phyloP scores from a whole-genome alignment of 257 asterid species.

The Solanum dulcamara region DNA sequence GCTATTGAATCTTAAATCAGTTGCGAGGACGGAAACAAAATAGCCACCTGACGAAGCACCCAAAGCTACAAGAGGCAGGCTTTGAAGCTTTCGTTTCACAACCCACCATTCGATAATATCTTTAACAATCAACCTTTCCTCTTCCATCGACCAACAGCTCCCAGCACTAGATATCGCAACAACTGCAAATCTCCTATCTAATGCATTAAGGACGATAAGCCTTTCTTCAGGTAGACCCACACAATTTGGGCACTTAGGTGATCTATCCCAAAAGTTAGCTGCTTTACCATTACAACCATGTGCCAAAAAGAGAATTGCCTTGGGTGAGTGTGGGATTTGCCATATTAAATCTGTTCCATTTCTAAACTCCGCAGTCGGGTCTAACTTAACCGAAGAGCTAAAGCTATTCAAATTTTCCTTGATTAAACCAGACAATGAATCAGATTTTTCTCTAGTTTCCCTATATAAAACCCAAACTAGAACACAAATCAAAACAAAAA shows the following conservation, averaged over 20 bases:
- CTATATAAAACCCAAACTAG: slow-evolving; percentile 30
- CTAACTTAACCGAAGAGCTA: slow-evolving; percentile 39
- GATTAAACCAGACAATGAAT: slow-evolving; percentile 13
- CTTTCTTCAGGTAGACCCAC: slow-evolving; percentile 96
- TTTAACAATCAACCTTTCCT: slow-evolving; percentile 44
- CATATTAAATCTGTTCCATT: slow-evolving; percentile 70
- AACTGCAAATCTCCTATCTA: slow-evolving; percentile 69
- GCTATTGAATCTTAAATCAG: slow-evolving; percentile 33
- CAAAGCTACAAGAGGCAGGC: slow-evolving; percentile 66
- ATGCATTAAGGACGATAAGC: slow-evolving; percentile 64
- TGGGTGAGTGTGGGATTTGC: slow-evolving; percentile 76
- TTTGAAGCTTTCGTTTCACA: slow-evolving; percentile 35
- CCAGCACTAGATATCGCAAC: slow-evolving; percentile 67
- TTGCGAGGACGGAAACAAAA: slow-evolving; percentile 75
- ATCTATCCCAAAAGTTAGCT: slow-evolving; percentile 81
- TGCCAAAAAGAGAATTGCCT: slow-evolving; percentile 75
- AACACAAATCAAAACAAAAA: slow-evolving; percentile 29
- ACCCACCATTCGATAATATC: slow-evolving; percentile 62
- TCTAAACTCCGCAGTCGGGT: slow-evolving; percentile 48
- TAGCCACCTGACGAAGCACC: slow-evolving; percentile 98
- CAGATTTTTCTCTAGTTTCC: slow-evolving; percentile 18
- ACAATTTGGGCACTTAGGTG: slow-evolving; percentile 57
- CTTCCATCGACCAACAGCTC: slow-evolving; percentile 73
- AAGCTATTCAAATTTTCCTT: slow-evolving; percentile 41
- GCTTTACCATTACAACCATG: slow-evolving; percentile 93